Evolutionary conservation across 495 filamentous ascomycete species (phyloP).

Genomic region (Neurospora sp.): DNA sequence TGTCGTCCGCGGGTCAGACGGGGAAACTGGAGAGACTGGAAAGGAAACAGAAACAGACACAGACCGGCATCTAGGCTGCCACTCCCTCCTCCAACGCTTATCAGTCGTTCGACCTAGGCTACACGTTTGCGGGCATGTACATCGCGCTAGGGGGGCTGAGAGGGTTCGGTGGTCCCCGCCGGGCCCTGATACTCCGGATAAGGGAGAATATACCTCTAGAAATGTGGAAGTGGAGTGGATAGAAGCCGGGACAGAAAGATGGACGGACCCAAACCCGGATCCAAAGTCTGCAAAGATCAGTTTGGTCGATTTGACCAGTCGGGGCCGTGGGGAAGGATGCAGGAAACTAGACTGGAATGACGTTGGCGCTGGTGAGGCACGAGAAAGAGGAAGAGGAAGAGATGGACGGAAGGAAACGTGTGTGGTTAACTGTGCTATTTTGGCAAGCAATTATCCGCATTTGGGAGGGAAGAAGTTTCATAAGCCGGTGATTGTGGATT

Average conservation of each 20-base stretch:
- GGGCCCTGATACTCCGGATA: not conserved
- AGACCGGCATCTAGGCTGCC: constrained; percentile 47
- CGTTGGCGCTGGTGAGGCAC: constrained; percentile 19
- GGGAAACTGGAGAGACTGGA: not conserved
- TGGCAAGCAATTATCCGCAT: constrained; percentile 58
- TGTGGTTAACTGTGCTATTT: constrained; percentile 66
- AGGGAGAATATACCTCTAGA: constrained; percentile 17
- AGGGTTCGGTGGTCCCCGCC: constrained; percentile 43
- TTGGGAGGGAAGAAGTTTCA: constrained; percentile 48
- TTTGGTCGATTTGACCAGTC: constrained; percentile 31
- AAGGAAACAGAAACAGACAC: not conserved
- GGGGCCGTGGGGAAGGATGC: constrained; percentile 10
- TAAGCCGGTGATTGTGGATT: constrained; percentile 68
- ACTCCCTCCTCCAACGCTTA: constrained; percentile 55
- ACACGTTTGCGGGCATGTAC: constrained; percentile 86
- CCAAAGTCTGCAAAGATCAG: constrained; percentile 30
- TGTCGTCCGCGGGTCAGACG: constrained; percentile 20
- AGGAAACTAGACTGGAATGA: constrained; percentile 20
- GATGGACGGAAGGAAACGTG: constrained; percentile 53
- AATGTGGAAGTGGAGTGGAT: constrained; percentile 1
- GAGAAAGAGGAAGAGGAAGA: constrained; percentile 26
- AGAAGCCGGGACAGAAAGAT: constrained; percentile 20
- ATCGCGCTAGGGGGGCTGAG: constrained; percentile 53
- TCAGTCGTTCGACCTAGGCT: constrained; percentile 70
- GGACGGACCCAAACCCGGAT: constrained; percentile 30